phyloP scores from a whole-genome alignment of 2,329 filamentous ascomycete species.

The Aspergillus tubingensis region DNA sequence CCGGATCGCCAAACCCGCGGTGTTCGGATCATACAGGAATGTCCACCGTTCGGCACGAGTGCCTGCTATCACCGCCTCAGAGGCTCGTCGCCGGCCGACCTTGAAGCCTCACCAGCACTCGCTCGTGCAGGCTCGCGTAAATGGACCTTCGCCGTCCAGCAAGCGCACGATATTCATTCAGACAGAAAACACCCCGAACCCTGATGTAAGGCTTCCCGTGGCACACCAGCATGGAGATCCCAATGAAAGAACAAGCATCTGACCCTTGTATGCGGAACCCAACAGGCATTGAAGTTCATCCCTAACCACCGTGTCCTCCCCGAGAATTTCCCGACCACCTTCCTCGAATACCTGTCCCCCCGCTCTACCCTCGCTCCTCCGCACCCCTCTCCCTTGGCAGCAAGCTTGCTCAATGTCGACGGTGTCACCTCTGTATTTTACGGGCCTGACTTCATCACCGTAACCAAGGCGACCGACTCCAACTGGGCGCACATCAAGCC shows the following conservation, averaged over 20 bases:
- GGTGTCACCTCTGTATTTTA: constrained; percentile 96
- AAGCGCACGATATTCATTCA: constrained; percentile 92
- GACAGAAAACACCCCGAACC: constrained; percentile 90
- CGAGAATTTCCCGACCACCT: constrained; percentile 68
- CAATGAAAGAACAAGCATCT: neutral
- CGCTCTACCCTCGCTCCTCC: constrained; percentile 85
- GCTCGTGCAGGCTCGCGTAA: constrained; percentile 38
- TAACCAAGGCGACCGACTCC: constrained; percentile 83
- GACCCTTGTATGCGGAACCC: neutral
- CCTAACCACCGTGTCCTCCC: constrained; percentile 88
- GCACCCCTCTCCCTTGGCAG: constrained; percentile 86
- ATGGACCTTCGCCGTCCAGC: constrained; percentile 41
- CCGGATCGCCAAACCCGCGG: constrained; percentile 30
- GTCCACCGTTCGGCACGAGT: constrained; percentile 48
- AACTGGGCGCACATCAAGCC: constrained; percentile 96
- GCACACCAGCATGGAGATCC: neutral
- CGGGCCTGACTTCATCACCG: constrained; percentile 92
- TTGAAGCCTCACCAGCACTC: constrained; percentile 47
- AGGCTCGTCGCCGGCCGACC: constrained; percentile 48
- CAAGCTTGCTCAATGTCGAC: constrained; percentile 88
- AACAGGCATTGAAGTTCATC: constrained; percentile 80
- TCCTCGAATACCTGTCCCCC: constrained; percentile 88
- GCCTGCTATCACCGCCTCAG: constrained; percentile 52
- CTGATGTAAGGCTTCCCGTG: constrained; percentile 60
- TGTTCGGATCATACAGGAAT: constrained; percentile 37